Evolutionary conservation across 805 yeast genomes (phyloP), one percentile per base, ranked within the genome.

Genomic region (Wickerhamomyces pijperi): DNA sequence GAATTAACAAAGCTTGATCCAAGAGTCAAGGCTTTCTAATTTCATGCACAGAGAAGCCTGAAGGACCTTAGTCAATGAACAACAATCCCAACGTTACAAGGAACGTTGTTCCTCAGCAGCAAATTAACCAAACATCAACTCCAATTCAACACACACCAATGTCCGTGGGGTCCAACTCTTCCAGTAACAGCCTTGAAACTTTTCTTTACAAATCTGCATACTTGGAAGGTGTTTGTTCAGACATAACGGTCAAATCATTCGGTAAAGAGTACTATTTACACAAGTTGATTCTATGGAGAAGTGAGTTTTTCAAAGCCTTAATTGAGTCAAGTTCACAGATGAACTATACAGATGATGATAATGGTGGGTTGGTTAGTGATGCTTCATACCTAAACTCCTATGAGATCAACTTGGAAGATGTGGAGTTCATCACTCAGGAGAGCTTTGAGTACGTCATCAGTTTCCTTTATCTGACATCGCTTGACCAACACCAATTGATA

Each of bases 191-290:
- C n/a, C 23, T 21, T 21, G 23, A 21, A 21, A 21, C 9, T 9
- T 25, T 9, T 14, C 14, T 25, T 4, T 25, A 25, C 29, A 25
- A 25, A 25, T 25, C 29, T 11, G 29, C 29, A 1, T 62, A 65
- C 43, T 39, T 65, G 6, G 63, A 65, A 32, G 76, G 76, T 0
- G 61, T 59, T 2, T 69, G 70, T 41, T 64, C 70, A 2, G 77
- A 72, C 51, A 68, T 72, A 28, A 59, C 68, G 0, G 53, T 74
- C 9, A 50, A 42, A 41, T 78, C 76, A 2, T 74, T 74, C 47
- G 67, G 61, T 3, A 54, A 56, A 19, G 54, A 54, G 14, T 74
- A 72, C 48, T 50, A 49, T n/a, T 50, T 74, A 2, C 80, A 74
- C 44, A 57, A 60, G 43, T 42, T 74, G 34, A 55, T 74, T 11